Evolutionary conservation across 129 eudicot species (phyloP), one percentile per base, ranked within the genome.

Genomic region (Glebionis coronaria): DNA sequence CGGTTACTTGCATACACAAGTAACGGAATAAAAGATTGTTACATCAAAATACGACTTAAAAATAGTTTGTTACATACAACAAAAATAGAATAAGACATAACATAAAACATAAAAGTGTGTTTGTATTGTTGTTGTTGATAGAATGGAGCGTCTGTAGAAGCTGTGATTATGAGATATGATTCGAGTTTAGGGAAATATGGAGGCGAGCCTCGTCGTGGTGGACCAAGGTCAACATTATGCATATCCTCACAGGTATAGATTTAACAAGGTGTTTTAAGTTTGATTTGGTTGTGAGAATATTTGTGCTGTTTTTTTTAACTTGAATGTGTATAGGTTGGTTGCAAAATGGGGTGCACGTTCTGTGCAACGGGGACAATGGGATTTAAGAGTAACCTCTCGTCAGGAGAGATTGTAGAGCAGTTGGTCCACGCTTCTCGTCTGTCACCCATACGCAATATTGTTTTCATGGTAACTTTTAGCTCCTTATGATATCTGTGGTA

Each of bases 301-400:
- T 0, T 47, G 53, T 47, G 7, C 7, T 12, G 16, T 12, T 21
- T 44, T 9, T n/a, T 49, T 15, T 12, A 38, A 68, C 52, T 54
- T 13, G 21, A 7, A 35, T 35, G 42, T 18, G 4, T 50, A 35
- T 35, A 94, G 99, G 99, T 94, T 81, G 99, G 99, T 13, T 94
- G 99, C 81, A 94, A 94, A 77, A 94, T 94, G 99, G 97, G 93
- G 25, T 94, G 99, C 90, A 94, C 40, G 35, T 94, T 94, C 68
- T 94, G 99, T 82, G 99, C 99, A 13, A 94, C 99, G 20, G 99
- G 99, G 60, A 94, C 78, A 63, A 94, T 94, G 99, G 99, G 99
- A 42, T 94, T 94, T 68, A 94, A 94, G 70, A 82, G 67, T 70
- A 94, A 94, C 80, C 94, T 94, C 40, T 79, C 97, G 14, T 53